Evolutionary conservation across 192 early-diverging fungal genomes (phyloP).

Genomic region (Paraglomus occultum): DNA sequence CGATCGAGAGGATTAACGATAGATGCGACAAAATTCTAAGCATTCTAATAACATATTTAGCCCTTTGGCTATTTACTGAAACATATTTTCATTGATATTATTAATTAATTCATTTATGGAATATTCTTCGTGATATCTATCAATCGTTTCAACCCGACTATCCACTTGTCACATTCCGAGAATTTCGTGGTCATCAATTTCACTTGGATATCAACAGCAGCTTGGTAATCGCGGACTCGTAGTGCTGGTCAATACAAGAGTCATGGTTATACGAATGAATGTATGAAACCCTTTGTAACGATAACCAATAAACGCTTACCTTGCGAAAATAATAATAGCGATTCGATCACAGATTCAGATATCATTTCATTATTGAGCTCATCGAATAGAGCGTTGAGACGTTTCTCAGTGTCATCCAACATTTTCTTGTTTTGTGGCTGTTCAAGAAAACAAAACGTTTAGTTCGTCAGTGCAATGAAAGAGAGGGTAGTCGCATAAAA

Average conservation of each 20-base stretch:
- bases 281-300: conserved; percentile 5
- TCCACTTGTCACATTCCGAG: conserved; percentile 60
- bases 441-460: background rate
- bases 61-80: no score
- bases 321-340: conserved; percentile 64
- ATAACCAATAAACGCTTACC: conserved; percentile 35
- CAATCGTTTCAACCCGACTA: conserved; percentile 40
- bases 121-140: no score
- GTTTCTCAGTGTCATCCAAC: conserved; percentile 83
- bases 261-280: conserved; percentile 31
- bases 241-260: conserved; percentile 31
- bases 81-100: no score
- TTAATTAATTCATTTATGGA: no score
- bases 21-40: no score
- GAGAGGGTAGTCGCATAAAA: background rate
- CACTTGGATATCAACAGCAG: conserved; percentile 58
- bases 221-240: conserved; percentile 50
- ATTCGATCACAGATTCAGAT: conserved; percentile 55
- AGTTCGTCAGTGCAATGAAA: background rate
- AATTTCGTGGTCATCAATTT: conserved; percentile 72
- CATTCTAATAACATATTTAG: no score
- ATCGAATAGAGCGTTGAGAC: conserved; percentile 80
- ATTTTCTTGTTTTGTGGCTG: conserved; percentile 71
- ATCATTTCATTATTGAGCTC: conserved; percentile 80
- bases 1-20: no score